phyloP scores from a whole-genome alignment of 345 rosid species.

The Eucalyptus sideroxylon region DNA sequence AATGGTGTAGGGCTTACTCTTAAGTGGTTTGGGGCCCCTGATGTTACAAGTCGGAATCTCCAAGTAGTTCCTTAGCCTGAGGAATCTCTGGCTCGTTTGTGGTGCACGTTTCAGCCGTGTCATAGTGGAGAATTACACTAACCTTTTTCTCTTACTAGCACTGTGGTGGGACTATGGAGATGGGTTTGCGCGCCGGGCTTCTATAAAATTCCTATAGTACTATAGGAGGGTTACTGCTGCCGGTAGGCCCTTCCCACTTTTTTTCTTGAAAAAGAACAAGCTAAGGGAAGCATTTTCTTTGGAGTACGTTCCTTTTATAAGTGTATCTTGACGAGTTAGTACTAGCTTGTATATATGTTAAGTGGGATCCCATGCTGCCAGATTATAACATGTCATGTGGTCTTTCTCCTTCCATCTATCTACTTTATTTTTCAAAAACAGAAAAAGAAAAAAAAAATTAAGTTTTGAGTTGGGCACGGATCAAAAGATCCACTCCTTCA shows the following conservation, averaged over 20 bases:
- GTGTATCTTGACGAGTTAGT: neutral
- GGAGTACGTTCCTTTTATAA: neutral
- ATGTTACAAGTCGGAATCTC: neutral
- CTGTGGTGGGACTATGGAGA: neutral
- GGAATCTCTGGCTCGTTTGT: neutral
- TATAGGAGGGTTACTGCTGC: neutral
- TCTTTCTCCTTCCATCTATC: neutral
- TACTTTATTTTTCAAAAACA: neutral
- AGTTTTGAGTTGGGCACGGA: neutral
- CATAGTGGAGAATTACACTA: neutral
- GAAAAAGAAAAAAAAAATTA: too few relatives aligned
- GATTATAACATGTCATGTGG: neutral
- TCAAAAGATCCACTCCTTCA: neutral
- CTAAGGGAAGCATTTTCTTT: neutral
- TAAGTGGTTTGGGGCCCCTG: neutral
- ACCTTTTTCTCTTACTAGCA: neutral
- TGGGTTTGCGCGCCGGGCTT: neutral
- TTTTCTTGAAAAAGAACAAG: neutral
- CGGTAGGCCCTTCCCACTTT: neutral
- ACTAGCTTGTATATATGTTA: neutral
- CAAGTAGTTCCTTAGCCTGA: neutral
- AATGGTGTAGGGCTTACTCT: neutral
- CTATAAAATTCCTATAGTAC: neutral
- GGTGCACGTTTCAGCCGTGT: neutral
- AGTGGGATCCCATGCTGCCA: neutral